Evolutionary conservation across 768 basidiomycete species (phyloP), one percentile per base, ranked within the genome.

Genomic region (Pholiota conissans): DNA sequence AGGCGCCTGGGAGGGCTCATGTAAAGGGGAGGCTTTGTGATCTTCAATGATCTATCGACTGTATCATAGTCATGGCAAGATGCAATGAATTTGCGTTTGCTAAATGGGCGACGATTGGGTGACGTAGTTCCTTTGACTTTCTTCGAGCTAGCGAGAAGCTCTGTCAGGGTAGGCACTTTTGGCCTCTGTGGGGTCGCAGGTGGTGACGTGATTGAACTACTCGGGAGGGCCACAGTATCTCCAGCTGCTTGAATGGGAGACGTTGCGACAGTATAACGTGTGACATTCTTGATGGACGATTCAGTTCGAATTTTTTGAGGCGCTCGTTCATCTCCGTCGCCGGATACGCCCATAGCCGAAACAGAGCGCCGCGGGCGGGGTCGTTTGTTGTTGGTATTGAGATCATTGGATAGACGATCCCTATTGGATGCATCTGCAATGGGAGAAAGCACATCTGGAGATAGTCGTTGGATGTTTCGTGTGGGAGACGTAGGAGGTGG

Each of bases 61-160:
- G 16, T 26, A 7, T 30, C 16, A 3, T 50, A 18, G 11, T 32
- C 49, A 22, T 45, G 42, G 24, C 42, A 22, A 45, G 18, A 20
- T 9, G 18, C 13, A 45, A 45, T 10, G 22, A 26, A 22, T 24
- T 18, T 45, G 18, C 22, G 42, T 24, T 45, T 45, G 42, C 42
- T 22, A 45, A 45, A 4, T 20, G 34, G 20, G 22, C 24, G 52
- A 7, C 26, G 20, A 7, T 10, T 57, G 24, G 47, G 28, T 28
- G 54, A 58, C 47, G 47, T 58, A 32, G 56, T 35, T 5, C 30
- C 32, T 42, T 61, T 63, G 20, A 20, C 47, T 49, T 61, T 67
- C 53, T 74, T 75, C 20, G 77, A 72, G 20, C 79, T 77, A 1
- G 79, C 79, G 1, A 81, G 69, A 11, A 82, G 74, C 46, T 78